Conservation (phyloP, 2,329 filamentous ascomycete genomes). For the Tolypocladium guangdongense region DNA sequence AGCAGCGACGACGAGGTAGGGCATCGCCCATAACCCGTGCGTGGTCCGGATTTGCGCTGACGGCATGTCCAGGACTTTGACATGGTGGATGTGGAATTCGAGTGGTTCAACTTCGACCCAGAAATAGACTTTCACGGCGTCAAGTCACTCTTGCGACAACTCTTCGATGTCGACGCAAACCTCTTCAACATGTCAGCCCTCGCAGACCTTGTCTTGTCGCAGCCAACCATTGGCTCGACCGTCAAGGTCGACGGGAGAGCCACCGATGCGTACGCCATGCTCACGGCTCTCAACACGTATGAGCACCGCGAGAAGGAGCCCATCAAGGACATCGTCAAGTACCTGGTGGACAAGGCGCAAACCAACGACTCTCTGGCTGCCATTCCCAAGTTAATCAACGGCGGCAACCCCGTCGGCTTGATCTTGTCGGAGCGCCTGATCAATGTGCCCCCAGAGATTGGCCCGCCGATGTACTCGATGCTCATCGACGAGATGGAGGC, state of each 20-base stretch:
- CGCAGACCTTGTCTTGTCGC: conserved; percentile 74
- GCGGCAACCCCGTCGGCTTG: conserved; percentile 59
- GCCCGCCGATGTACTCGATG: conserved; percentile 92
- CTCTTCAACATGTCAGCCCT: conserved; percentile 82
- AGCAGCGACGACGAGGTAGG: conserved; percentile 43
- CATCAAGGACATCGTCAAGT: conserved; percentile 59
- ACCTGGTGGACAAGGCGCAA: conserved; percentile 50
- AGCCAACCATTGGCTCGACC: conserved; percentile 81
- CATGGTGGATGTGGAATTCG: conserved; percentile 91
- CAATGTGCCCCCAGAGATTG: conserved; percentile 90
- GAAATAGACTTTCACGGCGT: conserved; percentile 90
- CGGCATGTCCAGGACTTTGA: conserved; percentile 59
- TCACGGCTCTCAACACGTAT: conserved; percentile 75
- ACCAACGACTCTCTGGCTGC: conserved; percentile 43
- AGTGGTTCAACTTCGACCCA: conserved; percentile 93
- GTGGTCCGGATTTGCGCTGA: conserved; percentile 5
- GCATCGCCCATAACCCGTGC: background rate
- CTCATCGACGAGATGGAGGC: conserved; percentile 82
- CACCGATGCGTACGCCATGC: conserved; percentile 82
- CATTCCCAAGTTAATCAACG: conserved; percentile 44
- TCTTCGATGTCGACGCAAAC: conserved; percentile 79
- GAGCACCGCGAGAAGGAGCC: conserved; percentile 67
- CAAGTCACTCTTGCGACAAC: conserved; percentile 79
- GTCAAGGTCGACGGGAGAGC: conserved; percentile 96
- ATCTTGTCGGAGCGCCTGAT: conserved; percentile 88